Conservation (phyloP, 2,329 filamentous ascomycete species). For the Trichocomaceae sp. region DNA sequence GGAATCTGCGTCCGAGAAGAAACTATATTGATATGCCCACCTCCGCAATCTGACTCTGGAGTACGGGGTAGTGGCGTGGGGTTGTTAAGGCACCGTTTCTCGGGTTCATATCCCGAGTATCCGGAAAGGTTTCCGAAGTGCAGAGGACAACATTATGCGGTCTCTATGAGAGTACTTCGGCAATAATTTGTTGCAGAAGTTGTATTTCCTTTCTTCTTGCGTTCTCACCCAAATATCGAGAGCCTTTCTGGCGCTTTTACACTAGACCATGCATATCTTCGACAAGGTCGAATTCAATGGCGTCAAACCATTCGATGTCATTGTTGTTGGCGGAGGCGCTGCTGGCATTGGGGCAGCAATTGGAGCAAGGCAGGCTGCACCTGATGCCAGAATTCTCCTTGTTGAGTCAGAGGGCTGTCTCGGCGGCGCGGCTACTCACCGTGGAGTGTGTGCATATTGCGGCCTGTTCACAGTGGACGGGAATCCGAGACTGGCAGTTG, state of each 20-base stretch:
- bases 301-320: background rate
- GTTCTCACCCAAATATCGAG: background rate
- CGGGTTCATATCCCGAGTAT: background rate
- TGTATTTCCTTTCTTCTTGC: too few species aligned
- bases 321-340: constrained; percentile 1
- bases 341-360: constrained; percentile 1
- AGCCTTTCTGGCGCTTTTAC: background rate
- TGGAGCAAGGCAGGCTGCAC: background rate
- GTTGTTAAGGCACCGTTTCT: background rate
- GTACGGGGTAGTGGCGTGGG: background rate
- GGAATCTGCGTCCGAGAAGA: background rate
- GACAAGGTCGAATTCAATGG: background rate
- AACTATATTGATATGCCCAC: background rate
- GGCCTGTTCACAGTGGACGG: background rate
- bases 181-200: too few species aligned
- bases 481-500: background rate
- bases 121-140: background rate
- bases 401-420: constrained; percentile 1
- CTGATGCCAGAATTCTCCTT: background rate
- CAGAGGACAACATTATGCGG: too few species aligned
- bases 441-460: background rate
- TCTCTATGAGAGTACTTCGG: too few species aligned
- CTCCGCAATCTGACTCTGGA: background rate
- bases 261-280: background rate
- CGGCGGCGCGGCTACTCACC: constrained; percentile 1